phyloP scores from a whole-genome alignment of 1,284 basidiomycete genomes.

The Prillingera fragicola region DNA sequence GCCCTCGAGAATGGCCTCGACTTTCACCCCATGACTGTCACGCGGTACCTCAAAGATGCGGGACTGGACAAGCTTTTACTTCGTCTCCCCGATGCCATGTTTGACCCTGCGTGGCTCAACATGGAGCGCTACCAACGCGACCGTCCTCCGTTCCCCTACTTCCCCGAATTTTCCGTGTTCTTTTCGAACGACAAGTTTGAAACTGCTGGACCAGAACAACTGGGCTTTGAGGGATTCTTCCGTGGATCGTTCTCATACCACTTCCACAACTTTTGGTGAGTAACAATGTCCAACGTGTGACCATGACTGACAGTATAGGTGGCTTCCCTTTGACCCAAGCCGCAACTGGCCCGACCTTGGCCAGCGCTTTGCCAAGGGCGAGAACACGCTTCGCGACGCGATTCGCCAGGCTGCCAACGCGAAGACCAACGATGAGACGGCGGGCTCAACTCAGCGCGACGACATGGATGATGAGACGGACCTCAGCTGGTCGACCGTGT shows the following conservation, averaged over 20 bases:
- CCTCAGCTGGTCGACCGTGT: conserved; percentile 78
- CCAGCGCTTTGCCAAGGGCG: conserved; percentile 65
- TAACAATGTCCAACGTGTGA: background rate
- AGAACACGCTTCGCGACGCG: conserved; percentile 53
- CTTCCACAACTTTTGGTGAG: conserved; percentile 74
- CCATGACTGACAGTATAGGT: conserved; percentile 54
- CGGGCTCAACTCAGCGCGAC: conserved; percentile 17
- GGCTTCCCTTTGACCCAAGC: conserved; percentile 82
- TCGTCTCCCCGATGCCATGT: conserved; percentile 73
- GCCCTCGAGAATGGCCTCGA: conserved; percentile 78
- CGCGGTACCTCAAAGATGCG: conserved; percentile 71
- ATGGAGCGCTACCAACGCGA: conserved; percentile 75
- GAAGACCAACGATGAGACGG: conserved; percentile 10
- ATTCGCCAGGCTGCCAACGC: conserved; percentile 28
- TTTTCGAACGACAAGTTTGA: conserved; percentile 67
- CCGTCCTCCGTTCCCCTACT: conserved; percentile 75
- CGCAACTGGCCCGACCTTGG: conserved; percentile 91
- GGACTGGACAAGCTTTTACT: conserved; percentile 65
- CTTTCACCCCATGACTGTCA: conserved; percentile 81
- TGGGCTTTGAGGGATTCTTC: conserved; percentile 82
- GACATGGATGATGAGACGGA: conserved; percentile 58
- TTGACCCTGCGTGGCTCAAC: conserved; percentile 81
- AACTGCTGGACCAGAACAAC: conserved; percentile 64
- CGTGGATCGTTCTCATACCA: conserved; percentile 79
- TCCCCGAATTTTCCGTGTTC: conserved; percentile 69